Evolutionary conservation across 148 eudicot genomes (phyloP).

Genomic region (Limonium bicolor): DNA sequence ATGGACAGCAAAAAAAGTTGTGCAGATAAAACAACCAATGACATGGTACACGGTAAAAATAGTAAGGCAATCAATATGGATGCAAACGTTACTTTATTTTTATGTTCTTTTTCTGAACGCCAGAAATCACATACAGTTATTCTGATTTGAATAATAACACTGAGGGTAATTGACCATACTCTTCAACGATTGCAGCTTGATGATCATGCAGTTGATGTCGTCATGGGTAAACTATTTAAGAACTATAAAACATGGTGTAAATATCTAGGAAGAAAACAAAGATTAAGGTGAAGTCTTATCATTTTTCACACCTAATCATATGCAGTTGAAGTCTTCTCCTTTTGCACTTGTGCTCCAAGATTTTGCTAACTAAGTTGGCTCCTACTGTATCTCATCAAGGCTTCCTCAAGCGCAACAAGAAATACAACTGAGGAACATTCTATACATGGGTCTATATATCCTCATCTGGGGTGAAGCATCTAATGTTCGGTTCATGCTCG

Average conservation of each 20-base stretch:
- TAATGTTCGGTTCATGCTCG: constrained; percentile 89
- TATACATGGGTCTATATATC: constrained; percentile 91
- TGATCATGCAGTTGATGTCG: constrained; percentile 70
- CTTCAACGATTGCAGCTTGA: constrained; percentile 83
- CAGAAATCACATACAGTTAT: too few relatives aligned
- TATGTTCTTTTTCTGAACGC: too few relatives aligned
- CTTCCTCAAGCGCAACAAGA: constrained; percentile 66
- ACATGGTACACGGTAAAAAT: constrained; percentile 78
- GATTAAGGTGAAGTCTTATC: constrained; percentile 41
- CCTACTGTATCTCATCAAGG: too few relatives aligned
- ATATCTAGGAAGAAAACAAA: constrained; percentile 75
- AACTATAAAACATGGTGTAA: constrained; percentile 98
- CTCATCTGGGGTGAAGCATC: constrained; percentile 99
- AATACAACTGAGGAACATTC: constrained; percentile 64
- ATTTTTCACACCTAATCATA: background rate
- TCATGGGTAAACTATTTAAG: constrained; percentile 79
- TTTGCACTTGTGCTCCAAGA: too few relatives aligned
- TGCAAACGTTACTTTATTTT: too few relatives aligned
- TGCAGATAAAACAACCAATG: constrained; percentile 63
- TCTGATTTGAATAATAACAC: too few relatives aligned
- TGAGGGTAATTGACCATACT: constrained; percentile 1
- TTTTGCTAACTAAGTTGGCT: background rate
- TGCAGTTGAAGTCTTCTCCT: background rate
- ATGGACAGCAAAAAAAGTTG: constrained; percentile 48
- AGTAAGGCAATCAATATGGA: too few relatives aligned